Percentiles rank a stretch among this genome's conserved stretches.
phyloP scores from a whole-genome alignment of 331 rosid species.

The Acacia pycnantha region DNA sequence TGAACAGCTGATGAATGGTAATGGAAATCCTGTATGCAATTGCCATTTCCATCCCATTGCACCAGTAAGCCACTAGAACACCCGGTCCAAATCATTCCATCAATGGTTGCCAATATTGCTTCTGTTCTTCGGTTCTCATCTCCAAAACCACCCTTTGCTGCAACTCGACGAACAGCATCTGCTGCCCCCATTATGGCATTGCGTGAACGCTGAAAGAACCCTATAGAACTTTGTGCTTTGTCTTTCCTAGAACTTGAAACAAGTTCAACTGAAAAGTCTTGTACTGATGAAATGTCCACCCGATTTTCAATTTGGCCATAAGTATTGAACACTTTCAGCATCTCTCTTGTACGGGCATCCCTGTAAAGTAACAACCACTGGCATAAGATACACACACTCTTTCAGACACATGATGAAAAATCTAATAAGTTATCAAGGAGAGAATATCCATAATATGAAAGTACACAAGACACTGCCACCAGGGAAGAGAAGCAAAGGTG shows the following conservation, averaged over 20 bases:
- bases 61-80: slow-evolving; percentile 86
- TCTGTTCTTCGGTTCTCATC: slow-evolving; percentile 92
- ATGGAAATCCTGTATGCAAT: slow-evolving; percentile 73
- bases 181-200: slow-evolving; percentile 97
- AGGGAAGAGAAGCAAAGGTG: background rate
- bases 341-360: slow-evolving; percentile 94
- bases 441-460: background rate
- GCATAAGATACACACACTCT: slow-evolving; percentile 16
- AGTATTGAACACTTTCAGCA: slow-evolving; percentile 79
- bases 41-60: slow-evolving; percentile 94
- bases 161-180: slow-evolving; percentile 97
- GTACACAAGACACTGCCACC: background rate
- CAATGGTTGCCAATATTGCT: slow-evolving; percentile 68
- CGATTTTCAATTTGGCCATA: slow-evolving; percentile 92
- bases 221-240: slow-evolving; percentile 73
- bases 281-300: slow-evolving; percentile 57
- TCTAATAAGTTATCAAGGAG: background rate
- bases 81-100: slow-evolving; percentile 94
- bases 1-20: slow-evolving; percentile 78
- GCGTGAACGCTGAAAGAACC: slow-evolving; percentile 96
- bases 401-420: background rate
- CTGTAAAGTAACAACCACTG: slow-evolving; percentile 50
- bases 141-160: slow-evolving; percentile 87
- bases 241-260: slow-evolving; percentile 67
- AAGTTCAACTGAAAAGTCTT: slow-evolving; percentile 65